Evolutionary conservation across 139 green algal species (phyloP).

Genomic region (Deuterostichococcus epilithicus): DNA sequence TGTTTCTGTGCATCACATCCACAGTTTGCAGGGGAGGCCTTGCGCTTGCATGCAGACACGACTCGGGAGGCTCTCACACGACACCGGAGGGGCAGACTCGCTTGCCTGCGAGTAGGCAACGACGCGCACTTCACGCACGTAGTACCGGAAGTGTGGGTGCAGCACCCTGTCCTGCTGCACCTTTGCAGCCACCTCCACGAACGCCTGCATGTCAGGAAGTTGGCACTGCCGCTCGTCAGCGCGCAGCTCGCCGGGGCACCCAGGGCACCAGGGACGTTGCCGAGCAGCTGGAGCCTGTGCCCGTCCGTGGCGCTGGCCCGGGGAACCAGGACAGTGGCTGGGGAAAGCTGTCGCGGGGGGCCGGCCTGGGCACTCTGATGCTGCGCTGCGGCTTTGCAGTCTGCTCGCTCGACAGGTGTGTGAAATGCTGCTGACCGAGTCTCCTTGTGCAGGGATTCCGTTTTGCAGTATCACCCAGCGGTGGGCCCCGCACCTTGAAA

Average conservation of each 20-base stretch:
- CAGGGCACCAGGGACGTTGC: too few relatives aligned
- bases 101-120: conserved; percentile 83
- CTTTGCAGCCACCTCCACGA: conserved; percentile 57
- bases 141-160: conserved; percentile 85
- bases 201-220: conserved; percentile 55
- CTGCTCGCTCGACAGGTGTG: too few relatives aligned
- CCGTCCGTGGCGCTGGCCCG: too few relatives aligned
- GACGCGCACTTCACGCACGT: conserved; percentile 85
- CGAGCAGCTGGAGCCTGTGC: too few relatives aligned
- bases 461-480: too few relatives aligned
- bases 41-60: not conserved
- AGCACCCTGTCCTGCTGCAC: conserved; percentile 78
- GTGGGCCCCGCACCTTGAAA: conserved; percentile 53
- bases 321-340: too few relatives aligned
- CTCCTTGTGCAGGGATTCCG: too few relatives aligned
- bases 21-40: too few relatives aligned
- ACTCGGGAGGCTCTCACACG: not conserved
- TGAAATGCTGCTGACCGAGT: too few relatives aligned
- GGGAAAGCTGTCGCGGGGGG: too few relatives aligned
- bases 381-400: not conserved
- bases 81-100: not conserved
- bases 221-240: not conserved
- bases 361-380: not conserved
- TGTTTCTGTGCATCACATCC: not conserved
- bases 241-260: not conserved